Percentiles rank a stretch among this genome's conserved stretches.
These are phyloP conservation scores for Blastocystis sp. DNA, from an alignment of 352 stramenopile species.

Conservation along the genomic window DNA sequence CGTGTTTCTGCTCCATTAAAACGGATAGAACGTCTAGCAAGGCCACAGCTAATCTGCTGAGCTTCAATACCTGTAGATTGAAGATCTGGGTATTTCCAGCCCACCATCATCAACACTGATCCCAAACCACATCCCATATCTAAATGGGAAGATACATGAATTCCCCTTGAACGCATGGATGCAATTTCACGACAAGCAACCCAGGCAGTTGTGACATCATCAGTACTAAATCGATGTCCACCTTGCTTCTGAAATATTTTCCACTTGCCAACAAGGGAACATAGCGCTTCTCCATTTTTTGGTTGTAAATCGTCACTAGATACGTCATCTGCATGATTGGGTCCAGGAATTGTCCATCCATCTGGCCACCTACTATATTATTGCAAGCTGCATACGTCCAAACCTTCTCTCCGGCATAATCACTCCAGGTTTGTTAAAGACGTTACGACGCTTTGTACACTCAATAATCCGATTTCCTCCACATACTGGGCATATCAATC, in stretches of 20 bases:
- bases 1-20: constrained; percentile 68
- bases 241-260: constrained; percentile 75
- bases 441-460: constrained; percentile 16
- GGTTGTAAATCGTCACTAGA: constrained; percentile 1
- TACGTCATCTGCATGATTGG: not conserved
- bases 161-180: not conserved
- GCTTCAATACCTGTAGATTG: constrained; percentile 70
- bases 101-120: constrained; percentile 75
- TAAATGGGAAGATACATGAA: constrained; percentile 9
- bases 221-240: constrained; percentile 76
- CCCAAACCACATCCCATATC: constrained; percentile 77
- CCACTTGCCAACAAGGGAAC: constrained; percentile 75
- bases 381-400: not conserved
- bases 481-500: constrained; percentile 32
- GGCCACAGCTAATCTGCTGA: constrained; percentile 65
- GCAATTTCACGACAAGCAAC: constrained; percentile 69
- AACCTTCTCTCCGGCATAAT: constrained; percentile 60
- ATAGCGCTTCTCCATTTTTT: constrained; percentile 70
- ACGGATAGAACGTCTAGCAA: constrained; percentile 69
- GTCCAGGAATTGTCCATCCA: constrained; percentile 20
- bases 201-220: constrained; percentile 76
- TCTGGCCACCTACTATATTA: constrained; percentile 41
- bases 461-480: constrained; percentile 32
- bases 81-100: constrained; percentile 66
- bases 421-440: constrained; percentile 59